These are phyloP conservation scores for Aspergillus fructus DNA, from an alignment of 2,329 filamentous ascomycete genomes.

Conservation along the genomic window DNA sequence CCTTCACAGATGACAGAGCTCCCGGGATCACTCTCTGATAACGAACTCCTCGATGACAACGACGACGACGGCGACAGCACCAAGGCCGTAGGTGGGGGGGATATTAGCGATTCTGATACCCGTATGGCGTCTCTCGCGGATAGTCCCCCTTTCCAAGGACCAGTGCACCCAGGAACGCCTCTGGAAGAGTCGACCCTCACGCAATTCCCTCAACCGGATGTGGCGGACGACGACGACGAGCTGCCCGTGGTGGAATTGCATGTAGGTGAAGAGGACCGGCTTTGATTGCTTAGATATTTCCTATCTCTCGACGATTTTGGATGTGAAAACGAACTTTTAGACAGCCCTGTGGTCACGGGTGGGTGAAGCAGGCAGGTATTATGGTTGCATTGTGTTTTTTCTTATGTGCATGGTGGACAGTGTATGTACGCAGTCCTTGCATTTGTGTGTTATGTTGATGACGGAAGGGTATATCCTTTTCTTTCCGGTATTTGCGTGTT, in stretches of 20 bases:
- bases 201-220: conserved; percentile 33
- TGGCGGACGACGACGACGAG: conserved; percentile 33
- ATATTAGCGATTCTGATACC: conserved; percentile 34
- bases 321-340: conserved; percentile 18
- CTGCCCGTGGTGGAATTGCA: conserved; percentile 44
- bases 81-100: conserved; percentile 38
- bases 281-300: conserved; percentile 15
- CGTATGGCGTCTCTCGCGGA: conserved; percentile 30
- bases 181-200: conserved; percentile 30
- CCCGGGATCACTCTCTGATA: conserved; percentile 28
- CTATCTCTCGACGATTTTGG: conserved; percentile 10
- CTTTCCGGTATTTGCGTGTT: neutral
- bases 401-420: neutral
- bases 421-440: neutral
- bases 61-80: conserved; percentile 42
- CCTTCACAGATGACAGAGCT: conserved; percentile 30
- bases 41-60: conserved; percentile 29
- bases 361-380: neutral
- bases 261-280: conserved; percentile 36
- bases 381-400: conserved; percentile 4
- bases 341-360: conserved; percentile 1
- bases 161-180: conserved; percentile 20
- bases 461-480: neutral
- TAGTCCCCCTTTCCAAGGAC: conserved; percentile 23
- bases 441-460: neutral